These are phyloP conservation scores for Psilocybe cyanescens DNA, from an alignment of 768 basidiomycete genomes.

Conservation along the genomic window DNA sequence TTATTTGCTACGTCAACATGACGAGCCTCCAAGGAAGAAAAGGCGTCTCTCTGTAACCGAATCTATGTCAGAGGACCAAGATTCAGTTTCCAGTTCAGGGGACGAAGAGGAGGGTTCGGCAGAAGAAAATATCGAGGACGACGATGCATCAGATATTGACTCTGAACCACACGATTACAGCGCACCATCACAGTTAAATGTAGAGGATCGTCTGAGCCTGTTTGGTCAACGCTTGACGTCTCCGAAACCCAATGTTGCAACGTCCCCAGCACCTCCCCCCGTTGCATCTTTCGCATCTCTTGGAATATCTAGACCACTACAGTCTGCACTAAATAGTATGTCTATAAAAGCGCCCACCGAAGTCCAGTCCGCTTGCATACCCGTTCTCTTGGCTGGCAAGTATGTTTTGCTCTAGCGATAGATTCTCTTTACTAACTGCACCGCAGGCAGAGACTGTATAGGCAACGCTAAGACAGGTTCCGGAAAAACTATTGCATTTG, in stretches of 20 bases:
- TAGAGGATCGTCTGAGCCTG: slow-evolving; percentile 25
- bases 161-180: background rate
- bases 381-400: slow-evolving; percentile 79
- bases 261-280: slow-evolving; percentile 1
- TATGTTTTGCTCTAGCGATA: slow-evolving; percentile 3
- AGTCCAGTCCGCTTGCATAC: slow-evolving; percentile 90
- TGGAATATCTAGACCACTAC: slow-evolving; percentile 63
- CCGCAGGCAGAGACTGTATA: slow-evolving; percentile 88
- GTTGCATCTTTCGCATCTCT: slow-evolving; percentile 54
- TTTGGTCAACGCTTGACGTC: slow-evolving; percentile 5
- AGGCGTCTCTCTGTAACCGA: slow-evolving; percentile 28
- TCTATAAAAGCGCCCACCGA: slow-evolving; percentile 86
- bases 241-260: slow-evolving; percentile 1
- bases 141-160: slow-evolving; percentile 4
- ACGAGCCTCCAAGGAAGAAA: slow-evolving; percentile 44
- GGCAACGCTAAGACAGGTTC: slow-evolving; percentile 98
- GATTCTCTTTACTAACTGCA: background rate
- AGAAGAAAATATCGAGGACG: slow-evolving; percentile 7
- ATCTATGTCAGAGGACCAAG: slow-evolving; percentile 22
- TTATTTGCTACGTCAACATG: slow-evolving; percentile 50
- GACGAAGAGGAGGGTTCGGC: slow-evolving; percentile 16
- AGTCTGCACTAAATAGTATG: slow-evolving; percentile 73
- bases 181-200: slow-evolving; percentile 6
- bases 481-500: slow-evolving; percentile 98
- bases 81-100: slow-evolving; percentile 12